Percentiles rank a stretch among this genome's conserved stretches.
Conservation (phyloP, 441 rosid species). For the Pelargonium exstipulatum region DNA sequence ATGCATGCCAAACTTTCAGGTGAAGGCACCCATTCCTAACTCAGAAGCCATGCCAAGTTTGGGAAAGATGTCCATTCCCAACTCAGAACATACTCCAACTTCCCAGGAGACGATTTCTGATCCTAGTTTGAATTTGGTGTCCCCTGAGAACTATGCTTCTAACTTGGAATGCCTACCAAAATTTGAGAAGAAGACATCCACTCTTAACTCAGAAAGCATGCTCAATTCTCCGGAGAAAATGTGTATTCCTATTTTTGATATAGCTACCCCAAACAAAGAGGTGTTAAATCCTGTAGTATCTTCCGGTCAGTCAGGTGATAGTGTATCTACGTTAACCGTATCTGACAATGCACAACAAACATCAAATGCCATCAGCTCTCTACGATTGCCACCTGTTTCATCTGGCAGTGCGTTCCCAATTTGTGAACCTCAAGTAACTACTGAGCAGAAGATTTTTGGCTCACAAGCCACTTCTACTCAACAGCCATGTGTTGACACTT, state of each 20-base stretch:
- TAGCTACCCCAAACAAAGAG: no score
- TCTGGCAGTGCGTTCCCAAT: conserved; percentile 7
- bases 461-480: conserved; percentile 5
- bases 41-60: not conserved
- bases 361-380: conserved; percentile 10
- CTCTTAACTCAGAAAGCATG: no score
- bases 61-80: not conserved
- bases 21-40: no score
- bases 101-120: not conserved
- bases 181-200: no score
- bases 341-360: conserved; percentile 7
- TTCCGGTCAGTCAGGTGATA: conserved; percentile 12
- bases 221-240: not conserved
- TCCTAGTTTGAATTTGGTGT: not conserved
- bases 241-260: not conserved
- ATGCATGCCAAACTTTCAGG: not conserved
- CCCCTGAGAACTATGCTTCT: no score
- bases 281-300: no score
- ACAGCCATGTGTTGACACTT: conserved; percentile 6
- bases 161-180: no score
- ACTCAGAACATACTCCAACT: conserved; percentile 14
- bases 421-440: conserved; percentile 18
- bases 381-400: conserved; percentile 12
- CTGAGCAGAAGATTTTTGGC: conserved; percentile 14
- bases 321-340: conserved; percentile 7